Conservation (phyloP, 768 basidiomycete genomes). For the Mycena venus region DNA sequence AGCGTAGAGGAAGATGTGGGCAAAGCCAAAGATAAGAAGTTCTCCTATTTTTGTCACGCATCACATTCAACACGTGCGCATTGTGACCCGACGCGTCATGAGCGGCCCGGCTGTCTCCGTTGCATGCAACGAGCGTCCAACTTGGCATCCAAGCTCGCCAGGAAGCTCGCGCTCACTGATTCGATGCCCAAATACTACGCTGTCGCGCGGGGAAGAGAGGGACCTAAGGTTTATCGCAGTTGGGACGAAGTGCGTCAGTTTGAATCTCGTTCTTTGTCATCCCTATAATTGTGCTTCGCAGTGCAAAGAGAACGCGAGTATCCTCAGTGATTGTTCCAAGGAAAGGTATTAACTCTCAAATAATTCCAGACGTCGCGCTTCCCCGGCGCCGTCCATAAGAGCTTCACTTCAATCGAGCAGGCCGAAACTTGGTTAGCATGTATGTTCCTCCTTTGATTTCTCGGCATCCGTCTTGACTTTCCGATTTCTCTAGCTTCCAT, state of each 20-base stretch:
- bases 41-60: neutral
- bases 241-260: conserved; percentile 69
- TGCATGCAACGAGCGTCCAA: conserved; percentile 14
- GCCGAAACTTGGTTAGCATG: conserved; percentile 68
- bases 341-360: neutral
- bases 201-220: conserved; percentile 68
- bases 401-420: conserved; percentile 57
- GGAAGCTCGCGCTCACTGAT: neutral
- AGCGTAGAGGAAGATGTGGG: too few relatives aligned
- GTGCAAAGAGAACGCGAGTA: conserved; percentile 62
- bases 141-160: neutral
- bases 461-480: neutral
- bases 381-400: conserved; percentile 65
- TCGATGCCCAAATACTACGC: conserved; percentile 67
- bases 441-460: conserved; percentile 23
- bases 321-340: neutral
- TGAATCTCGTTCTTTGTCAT: neutral
- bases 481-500: conserved; percentile 7
- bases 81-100: too few relatives aligned
- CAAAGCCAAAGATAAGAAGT: too few relatives aligned
- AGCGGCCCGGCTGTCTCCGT: too few relatives aligned
- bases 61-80: too few relatives aligned
- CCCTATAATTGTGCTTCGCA: conserved; percentile 32
- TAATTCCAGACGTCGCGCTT: conserved; percentile 63
- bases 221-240: conserved; percentile 66